A percentile compares a stretch with the other conserved stretches of the same genome.
These are phyloP conservation scores for Linderniella brevidens DNA, from an alignment of 257 asterid species.

Conservation along the genomic window DNA sequence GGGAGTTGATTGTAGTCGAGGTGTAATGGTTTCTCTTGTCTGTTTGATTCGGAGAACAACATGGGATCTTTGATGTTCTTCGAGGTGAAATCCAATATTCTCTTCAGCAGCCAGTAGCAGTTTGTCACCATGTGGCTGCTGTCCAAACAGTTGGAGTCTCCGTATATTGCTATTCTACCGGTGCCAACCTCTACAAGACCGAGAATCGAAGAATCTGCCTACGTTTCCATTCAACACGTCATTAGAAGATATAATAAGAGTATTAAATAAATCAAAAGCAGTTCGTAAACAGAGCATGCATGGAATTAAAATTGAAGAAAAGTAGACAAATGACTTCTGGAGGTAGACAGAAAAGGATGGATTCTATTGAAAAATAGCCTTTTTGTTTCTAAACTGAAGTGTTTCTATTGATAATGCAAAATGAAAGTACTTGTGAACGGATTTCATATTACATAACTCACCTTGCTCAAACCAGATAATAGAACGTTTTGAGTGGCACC, in stretches of 20 bases:
- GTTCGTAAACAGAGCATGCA: too few relatives aligned
- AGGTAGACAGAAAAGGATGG: too few relatives aligned
- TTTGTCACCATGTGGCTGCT: slow-evolving; percentile 99
- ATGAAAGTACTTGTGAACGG: too few relatives aligned
- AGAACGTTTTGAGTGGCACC: slow-evolving; percentile 85
- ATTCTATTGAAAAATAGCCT: too few relatives aligned
- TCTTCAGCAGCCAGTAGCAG: slow-evolving; percentile 90
- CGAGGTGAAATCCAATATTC: slow-evolving; percentile 65
- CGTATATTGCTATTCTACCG: slow-evolving; percentile 77
- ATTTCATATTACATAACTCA: slow-evolving; percentile 13
- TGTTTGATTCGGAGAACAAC: slow-evolving; percentile 58
- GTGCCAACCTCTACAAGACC: slow-evolving; percentile 65
- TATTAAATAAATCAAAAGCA: too few relatives aligned
- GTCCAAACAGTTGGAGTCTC: slow-evolving; percentile 96
- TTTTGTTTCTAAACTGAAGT: too few relatives aligned
- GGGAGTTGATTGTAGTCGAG: slow-evolving; percentile 59
- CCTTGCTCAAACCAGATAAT: slow-evolving; percentile 78
- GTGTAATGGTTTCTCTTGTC: slow-evolving; percentile 43
- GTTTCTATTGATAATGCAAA: too few relatives aligned
- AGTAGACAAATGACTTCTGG: too few relatives aligned
- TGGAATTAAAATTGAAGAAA: not conserved
- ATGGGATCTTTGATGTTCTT: slow-evolving; percentile 41
- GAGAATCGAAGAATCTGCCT: slow-evolving; percentile 91
- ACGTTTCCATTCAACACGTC: slow-evolving; percentile 17
- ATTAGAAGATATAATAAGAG: not conserved